Conservation (phyloP, 2,329 filamentous ascomycete species). For the Sordariomycetes sp. region DNA sequence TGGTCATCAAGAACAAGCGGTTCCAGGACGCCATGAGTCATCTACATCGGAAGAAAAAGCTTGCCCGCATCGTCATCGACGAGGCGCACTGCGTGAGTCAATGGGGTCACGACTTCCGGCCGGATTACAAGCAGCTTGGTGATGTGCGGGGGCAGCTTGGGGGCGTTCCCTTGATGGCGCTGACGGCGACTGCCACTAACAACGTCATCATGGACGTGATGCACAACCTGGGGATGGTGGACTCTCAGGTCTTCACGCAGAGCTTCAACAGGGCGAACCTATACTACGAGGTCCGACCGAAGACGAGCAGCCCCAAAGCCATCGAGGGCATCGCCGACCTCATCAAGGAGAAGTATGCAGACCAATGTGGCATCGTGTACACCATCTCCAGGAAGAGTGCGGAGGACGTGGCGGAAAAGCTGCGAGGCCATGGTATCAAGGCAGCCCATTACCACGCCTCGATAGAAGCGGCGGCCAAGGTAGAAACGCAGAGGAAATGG, state of each 20-base stretch:
- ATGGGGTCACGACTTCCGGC: constrained; percentile 97
- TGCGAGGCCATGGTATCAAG: constrained; percentile 55
- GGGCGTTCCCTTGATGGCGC: constrained; percentile 79
- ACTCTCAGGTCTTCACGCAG: constrained; percentile 72
- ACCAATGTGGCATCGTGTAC: constrained; percentile 84
- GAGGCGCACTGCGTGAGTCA: constrained; percentile 99
- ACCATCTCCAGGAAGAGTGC: constrained; percentile 78
- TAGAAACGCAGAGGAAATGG: constrained; percentile 67
- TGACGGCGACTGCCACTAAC: constrained; percentile 90
- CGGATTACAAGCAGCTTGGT: constrained; percentile 85
- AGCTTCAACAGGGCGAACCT: constrained; percentile 97
- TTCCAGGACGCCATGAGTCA: constrained; percentile 56
- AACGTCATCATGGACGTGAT: constrained; percentile 90
- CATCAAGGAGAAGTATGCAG: constrained; percentile 59
- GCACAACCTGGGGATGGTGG: constrained; percentile 74
- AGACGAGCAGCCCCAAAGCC: constrained; percentile 44
- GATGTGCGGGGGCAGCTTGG: constrained; percentile 62
- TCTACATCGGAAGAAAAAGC: constrained; percentile 58
- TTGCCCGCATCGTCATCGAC: constrained; percentile 90
- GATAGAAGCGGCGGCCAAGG: constrained; percentile 58
- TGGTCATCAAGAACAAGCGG: constrained; percentile 71
- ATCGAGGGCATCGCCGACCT: constrained; percentile 44
- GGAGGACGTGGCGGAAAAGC: constrained; percentile 64
- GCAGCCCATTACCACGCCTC: constrained; percentile 82
- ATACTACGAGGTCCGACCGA: constrained; percentile 72